These are phyloP conservation scores for Chrysoporthe austroafricana DNA, from an alignment of 2,329 filamentous ascomycete species.

Conservation along the genomic window DNA sequence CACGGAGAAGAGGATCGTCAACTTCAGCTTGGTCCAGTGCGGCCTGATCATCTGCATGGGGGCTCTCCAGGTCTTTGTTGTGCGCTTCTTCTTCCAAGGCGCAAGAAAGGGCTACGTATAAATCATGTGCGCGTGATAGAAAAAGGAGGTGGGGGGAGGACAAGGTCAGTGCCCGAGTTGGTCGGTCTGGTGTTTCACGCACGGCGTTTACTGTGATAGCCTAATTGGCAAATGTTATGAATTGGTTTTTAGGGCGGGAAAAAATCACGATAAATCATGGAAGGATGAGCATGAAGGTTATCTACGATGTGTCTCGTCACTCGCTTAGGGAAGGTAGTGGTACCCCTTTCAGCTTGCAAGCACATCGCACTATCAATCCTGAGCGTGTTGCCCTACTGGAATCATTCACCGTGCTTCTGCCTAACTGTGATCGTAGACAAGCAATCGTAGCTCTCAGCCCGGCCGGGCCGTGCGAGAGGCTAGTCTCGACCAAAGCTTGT, in stretches of 20 bases:
- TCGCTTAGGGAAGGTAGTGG: not conserved
- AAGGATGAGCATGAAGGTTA: constrained; percentile 27
- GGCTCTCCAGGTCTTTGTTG: constrained; percentile 93
- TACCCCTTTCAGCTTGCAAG: not conserved
- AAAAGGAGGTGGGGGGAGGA: not conserved
- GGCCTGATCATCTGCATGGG: constrained; percentile 94
- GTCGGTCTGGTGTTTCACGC: constrained; percentile 27
- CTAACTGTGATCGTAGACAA: too few relatives aligned
- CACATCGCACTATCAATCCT: not conserved
- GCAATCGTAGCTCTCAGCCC: too few relatives aligned
- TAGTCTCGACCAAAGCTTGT: too few relatives aligned
- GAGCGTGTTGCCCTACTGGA: too few relatives aligned
- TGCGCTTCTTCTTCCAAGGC: constrained; percentile 97
- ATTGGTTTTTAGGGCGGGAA: not conserved
- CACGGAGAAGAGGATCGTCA: constrained; percentile 94
- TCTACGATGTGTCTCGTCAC: not conserved
- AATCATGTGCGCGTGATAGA: constrained; percentile 34
- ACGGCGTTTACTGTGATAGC: constrained; percentile 30
- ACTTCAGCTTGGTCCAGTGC: constrained; percentile 94
- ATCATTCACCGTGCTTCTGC: too few relatives aligned
- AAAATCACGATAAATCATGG: constrained; percentile 19
- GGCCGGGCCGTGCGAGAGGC: too few relatives aligned
- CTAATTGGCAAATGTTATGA: constrained; percentile 2
- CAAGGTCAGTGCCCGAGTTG: constrained; percentile 2
- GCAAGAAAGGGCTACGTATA: constrained; percentile 72